Conservation (phyloP, 495 filamentous ascomycete species). For the Penicillium coprophilum region DNA sequence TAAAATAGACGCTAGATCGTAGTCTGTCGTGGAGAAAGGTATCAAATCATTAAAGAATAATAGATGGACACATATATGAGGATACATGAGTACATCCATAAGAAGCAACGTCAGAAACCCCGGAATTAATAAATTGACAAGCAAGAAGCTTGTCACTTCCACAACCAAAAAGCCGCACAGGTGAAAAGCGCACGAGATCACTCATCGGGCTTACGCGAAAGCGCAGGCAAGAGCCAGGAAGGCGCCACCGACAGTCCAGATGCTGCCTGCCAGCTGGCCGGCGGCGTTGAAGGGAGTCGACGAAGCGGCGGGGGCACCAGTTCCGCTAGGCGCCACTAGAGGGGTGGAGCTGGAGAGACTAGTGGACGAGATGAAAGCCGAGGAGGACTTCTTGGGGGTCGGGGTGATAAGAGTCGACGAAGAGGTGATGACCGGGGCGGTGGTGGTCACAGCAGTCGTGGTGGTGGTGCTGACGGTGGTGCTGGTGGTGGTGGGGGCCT, state of each 20-base stretch:
- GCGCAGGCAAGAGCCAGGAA: conserved; percentile 32
- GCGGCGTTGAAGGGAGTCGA: conserved; percentile 23
- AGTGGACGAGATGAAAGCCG: conserved; percentile 20
- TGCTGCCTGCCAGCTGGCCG: conserved; percentile 23
- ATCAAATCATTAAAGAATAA: conserved; percentile 28
- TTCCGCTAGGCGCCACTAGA: conserved; percentile 6
- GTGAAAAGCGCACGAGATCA: neutral
- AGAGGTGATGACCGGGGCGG: conserved; percentile 2
- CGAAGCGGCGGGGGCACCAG: conserved; percentile 17
- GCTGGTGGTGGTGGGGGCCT: conserved; percentile 5
- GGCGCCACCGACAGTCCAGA: conserved; percentile 33
- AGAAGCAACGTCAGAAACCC: conserved; percentile 14
- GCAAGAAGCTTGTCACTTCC: neutral
- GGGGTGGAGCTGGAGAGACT: conserved; percentile 20
- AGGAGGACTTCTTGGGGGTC: conserved; percentile 24
- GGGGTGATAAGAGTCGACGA: conserved; percentile 8
- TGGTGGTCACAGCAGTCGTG: conserved; percentile 7
- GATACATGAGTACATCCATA: conserved; percentile 20
- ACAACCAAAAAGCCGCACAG: neutral
- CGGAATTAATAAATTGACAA: conserved; percentile 3
- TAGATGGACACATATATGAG: conserved; percentile 21
- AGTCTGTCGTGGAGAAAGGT: conserved; percentile 33
- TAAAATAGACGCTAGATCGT: conserved; percentile 25
- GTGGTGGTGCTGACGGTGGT: conserved; percentile 5
- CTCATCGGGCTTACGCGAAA: conserved; percentile 23